Evolutionary conservation across 345 rosid genomes (phyloP), one percentile per base, ranked within the genome.

Genomic region (Rhodomyrtus tomentosa): DNA sequence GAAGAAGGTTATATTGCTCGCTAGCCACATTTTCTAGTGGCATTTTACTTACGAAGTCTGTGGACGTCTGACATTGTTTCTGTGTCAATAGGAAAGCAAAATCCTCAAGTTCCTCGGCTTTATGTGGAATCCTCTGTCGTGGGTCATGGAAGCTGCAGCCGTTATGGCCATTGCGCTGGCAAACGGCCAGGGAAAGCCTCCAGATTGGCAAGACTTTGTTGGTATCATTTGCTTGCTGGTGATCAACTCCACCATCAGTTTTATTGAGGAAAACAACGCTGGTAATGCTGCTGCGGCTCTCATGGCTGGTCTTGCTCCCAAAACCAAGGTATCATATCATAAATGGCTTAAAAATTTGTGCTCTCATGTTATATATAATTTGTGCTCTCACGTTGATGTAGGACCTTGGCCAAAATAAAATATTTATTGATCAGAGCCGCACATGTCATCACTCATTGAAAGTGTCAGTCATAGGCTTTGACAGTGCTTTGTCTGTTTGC

Each of bases 61-160:
- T 68, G 79, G 38, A 32, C 4, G 45, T 36, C 79, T 36, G 79
- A 68, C 79, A 68, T 68, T 68, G 45, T 68, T 68, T 32, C 45
- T 68, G 45, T 68, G 79, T 36, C 83, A 10, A 50, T 88, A 95
- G 95, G 98, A 95, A 89, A 94, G 94, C 92, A 95, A 93, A 83
- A 0, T 95, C 13, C 95, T 94, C 82, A 94, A 95, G 95, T 94
- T 95, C 86, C 88, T 94, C 86, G 98, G 98, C 73, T 95, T 95
- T 88, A 93, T 95, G 98, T 94, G 98, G 96, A 95, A 95, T 85
- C 98, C 98, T 48, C 90, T 95, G 27, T 95, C 98, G 3, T 94
- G 98, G 98, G 98, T 94, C 72, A 94, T 95, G 98, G 98, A 95
- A 87, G 88, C 95, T 83, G 96, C 98, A 84, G 98, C 98, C 16